Percentiles rank a stretch among this genome's conserved stretches.
Evolutionary conservation across 192 early-diverging fungal species (phyloP).

Genomic region (Coemansia sp.): DNA sequence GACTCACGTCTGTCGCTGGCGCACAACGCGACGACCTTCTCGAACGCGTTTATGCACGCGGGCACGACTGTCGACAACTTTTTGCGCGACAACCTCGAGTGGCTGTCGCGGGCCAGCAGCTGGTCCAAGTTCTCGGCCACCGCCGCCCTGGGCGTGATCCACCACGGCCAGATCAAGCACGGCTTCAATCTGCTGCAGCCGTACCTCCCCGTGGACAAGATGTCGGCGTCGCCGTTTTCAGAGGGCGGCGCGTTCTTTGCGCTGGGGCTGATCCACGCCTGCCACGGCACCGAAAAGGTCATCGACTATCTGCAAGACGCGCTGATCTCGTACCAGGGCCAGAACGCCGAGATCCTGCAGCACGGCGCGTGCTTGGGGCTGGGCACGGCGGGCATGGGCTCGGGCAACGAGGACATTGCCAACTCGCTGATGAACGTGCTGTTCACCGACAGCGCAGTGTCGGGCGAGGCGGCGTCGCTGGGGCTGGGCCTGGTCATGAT

Average conservation of each 20-base stretch:
- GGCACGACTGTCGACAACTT: slow-evolving; percentile 99
- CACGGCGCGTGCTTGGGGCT: slow-evolving; percentile 95
- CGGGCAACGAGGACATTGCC: slow-evolving; percentile 82
- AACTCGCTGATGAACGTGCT: slow-evolving; percentile 86
- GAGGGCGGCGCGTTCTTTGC: slow-evolving; percentile 99
- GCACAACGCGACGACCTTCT: slow-evolving; percentile 93
- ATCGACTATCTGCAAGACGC: slow-evolving; percentile 79
- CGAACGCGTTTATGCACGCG: slow-evolving; percentile 98
- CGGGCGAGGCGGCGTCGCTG: slow-evolving; percentile 94
- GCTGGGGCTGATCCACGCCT: slow-evolving; percentile 93
- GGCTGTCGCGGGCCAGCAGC: slow-evolving; percentile 95
- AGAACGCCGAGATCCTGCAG: slow-evolving; percentile 81
- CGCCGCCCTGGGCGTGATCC: slow-evolving; percentile 96
- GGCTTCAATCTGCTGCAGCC: slow-evolving; percentile 81
- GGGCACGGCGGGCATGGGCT: slow-evolving; percentile 96
- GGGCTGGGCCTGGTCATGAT: slow-evolving; percentile 98
- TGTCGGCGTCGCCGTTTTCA: slow-evolving; percentile 82
- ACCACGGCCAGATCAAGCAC: slow-evolving; percentile 92
- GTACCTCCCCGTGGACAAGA: slow-evolving; percentile 92
- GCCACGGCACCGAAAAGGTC: slow-evolving; percentile 82
- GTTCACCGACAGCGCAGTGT: slow-evolving; percentile 93
- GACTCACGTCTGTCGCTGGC: slow-evolving; percentile 90
- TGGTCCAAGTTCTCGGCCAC: slow-evolving; percentile 99
- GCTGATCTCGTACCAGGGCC: slow-evolving; percentile 67
- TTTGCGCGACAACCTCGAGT: slow-evolving; percentile 94